Evolutionary conservation across 805 yeast species (phyloP).

Genomic region (Myxozyma kluyveri): DNA sequence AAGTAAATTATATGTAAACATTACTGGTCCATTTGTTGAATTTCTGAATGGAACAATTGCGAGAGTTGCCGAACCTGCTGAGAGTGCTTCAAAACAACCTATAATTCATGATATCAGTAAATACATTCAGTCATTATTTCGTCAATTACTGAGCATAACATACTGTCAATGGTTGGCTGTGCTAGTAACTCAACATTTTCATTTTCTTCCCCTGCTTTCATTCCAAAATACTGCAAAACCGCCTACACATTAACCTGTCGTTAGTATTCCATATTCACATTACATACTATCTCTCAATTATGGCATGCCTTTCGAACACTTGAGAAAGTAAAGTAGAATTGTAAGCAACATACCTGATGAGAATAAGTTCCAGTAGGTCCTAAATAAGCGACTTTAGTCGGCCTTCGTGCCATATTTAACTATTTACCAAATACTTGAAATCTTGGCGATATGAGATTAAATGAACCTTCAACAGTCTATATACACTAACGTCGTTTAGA

Average conservation of each 20-base stretch:
- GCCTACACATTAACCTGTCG: slow-evolving; percentile 10
- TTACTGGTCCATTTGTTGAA: slow-evolving; percentile 93
- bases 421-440: too few species aligned
- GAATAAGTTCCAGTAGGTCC: slow-evolving; percentile 95
- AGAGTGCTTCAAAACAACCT: slow-evolving; percentile 61
- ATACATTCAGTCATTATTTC: slow-evolving; percentile 34
- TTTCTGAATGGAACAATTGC: slow-evolving; percentile 90
- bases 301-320: too few species aligned
- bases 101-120: slow-evolving; percentile 47
- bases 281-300: too few species aligned
- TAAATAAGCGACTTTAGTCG: slow-evolving; percentile 48
- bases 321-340: too few species aligned
- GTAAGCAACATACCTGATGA: slow-evolving; percentile 60
- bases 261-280: neutral
- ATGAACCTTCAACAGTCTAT: too few species aligned
- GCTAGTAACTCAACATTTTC: slow-evolving; percentile 32
- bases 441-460: too few species aligned
- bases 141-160: slow-evolving; percentile 49
- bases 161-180: slow-evolving; percentile 32
- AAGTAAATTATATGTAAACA: slow-evolving; percentile 75
- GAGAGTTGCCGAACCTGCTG: slow-evolving; percentile 51
- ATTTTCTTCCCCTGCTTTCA: neutral
- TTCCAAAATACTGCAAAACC: slow-evolving; percentile 15
- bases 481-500: too few species aligned
- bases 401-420: too few species aligned